Percentiles rank a stretch among this genome's conserved stretches.
phyloP scores from a whole-genome alignment of 768 basidiomycete species.

The Amanita subjunquillea region DNA sequence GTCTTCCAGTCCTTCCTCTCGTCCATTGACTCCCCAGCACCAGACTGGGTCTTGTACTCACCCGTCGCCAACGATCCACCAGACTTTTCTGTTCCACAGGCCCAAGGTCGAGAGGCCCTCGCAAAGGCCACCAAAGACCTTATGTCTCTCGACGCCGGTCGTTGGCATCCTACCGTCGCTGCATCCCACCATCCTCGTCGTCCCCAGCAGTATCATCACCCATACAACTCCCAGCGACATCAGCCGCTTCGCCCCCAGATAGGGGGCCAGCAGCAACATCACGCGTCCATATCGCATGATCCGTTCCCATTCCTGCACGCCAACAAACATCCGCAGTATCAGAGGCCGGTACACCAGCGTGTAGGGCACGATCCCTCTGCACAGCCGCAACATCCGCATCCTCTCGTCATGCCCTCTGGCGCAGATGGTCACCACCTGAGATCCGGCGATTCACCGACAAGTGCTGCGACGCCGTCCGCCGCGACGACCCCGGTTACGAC shows the following conservation, averaged over 20 bases:
- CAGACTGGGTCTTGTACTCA: slow-evolving; percentile 40
- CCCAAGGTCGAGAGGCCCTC: slow-evolving; percentile 53
- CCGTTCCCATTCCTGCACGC: neutral
- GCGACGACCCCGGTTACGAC: slow-evolving; percentile 11
- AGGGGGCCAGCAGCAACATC: slow-evolving; percentile 4
- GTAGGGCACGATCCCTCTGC: neutral
- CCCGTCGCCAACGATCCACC: slow-evolving; percentile 30
- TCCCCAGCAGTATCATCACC: slow-evolving; percentile 10
- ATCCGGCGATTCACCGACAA: slow-evolving; percentile 1
- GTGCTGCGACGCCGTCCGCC: slow-evolving; percentile 8
- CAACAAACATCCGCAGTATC: neutral
- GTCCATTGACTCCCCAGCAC: slow-evolving; percentile 33
- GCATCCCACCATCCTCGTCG: slow-evolving; percentile 9
- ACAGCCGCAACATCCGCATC: neutral
- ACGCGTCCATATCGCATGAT: neutral
- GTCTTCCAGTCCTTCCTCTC: slow-evolving; percentile 64
- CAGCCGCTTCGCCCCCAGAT: slow-evolving; percentile 6
- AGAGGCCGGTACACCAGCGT: neutral
- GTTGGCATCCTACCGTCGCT: slow-evolving; percentile 16
- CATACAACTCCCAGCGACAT: slow-evolving; percentile 4
- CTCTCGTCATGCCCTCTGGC: neutral
- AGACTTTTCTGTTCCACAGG: slow-evolving; percentile 21
- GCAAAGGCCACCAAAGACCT: slow-evolving; percentile 77
- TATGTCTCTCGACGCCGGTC: slow-evolving; percentile 54
- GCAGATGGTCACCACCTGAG: neutral